These are phyloP conservation scores for Arachis monticola DNA, from an alignment of 331 rosid species.

Conservation along the genomic window DNA sequence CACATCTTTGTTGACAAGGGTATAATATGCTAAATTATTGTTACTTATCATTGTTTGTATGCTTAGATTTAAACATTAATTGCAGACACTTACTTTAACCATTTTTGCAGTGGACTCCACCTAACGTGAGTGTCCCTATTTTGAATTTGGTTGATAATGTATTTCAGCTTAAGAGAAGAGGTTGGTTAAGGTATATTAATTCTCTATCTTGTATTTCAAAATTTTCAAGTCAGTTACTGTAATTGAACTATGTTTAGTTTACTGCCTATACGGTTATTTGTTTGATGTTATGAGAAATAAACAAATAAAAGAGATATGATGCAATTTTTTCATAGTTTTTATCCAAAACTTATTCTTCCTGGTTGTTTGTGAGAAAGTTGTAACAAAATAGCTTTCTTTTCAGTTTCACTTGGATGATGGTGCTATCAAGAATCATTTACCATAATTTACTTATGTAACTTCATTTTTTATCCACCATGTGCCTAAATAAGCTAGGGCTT, in stretches of 20 bases:
- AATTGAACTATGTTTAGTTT: slow-evolving; percentile 1
- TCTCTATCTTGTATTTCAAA: slow-evolving; percentile 30
- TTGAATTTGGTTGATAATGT: slow-evolving; percentile 95
- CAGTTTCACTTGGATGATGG: neutral
- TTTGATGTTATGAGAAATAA: neutral
- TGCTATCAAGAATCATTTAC: neutral
- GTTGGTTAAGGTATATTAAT: slow-evolving; percentile 86
- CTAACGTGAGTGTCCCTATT: slow-evolving; percentile 89
- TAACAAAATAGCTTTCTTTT: neutral
- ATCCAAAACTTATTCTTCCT: neutral
- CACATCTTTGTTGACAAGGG: slow-evolving; percentile 26
- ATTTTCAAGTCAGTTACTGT: slow-evolving; percentile 24
- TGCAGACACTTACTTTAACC: neutral
- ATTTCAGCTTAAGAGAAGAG: slow-evolving; percentile 97
- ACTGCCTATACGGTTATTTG: neutral
- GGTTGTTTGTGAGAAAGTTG: neutral
- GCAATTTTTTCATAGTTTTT: neutral
- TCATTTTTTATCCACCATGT: slow-evolving; percentile 6
- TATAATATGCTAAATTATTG: neutral
- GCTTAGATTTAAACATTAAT: neutral
- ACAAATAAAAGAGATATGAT: too few species aligned
- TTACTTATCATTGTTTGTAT: slow-evolving; percentile 18
- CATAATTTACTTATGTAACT: neutral
- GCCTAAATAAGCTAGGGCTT: slow-evolving; percentile 1
- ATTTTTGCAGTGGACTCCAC: slow-evolving; percentile 95